Conservation (phyloP, 140 eudicot genomes). For the Bidens hawaiensis region DNA sequence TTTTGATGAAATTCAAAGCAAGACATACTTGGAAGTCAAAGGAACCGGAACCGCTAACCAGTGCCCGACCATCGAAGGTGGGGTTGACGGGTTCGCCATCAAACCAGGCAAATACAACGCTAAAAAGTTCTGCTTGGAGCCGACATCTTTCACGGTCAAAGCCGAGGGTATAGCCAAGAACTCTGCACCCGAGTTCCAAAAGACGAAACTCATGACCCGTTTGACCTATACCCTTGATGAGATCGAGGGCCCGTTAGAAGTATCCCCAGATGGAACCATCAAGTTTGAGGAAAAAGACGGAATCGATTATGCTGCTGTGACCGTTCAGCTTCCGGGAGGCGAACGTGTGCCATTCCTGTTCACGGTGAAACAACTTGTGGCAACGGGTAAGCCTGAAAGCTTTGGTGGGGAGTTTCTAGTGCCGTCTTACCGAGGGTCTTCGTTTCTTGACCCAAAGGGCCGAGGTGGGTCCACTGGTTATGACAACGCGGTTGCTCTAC, state of each 20-base stretch:
- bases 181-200: slow-evolving; percentile 84
- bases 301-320: slow-evolving; percentile 93
- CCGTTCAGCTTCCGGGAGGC: slow-evolving; percentile 97
- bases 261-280: slow-evolving; percentile 62
- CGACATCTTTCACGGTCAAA: slow-evolving; percentile 95
- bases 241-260: slow-evolving; percentile 92
- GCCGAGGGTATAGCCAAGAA: slow-evolving; percentile 84
- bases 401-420: slow-evolving; percentile 82
- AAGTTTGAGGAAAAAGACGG: slow-evolving; percentile 97
- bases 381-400: slow-evolving; percentile 79
- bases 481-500: slow-evolving; percentile 96
- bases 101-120: slow-evolving; percentile 81
- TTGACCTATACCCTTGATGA: slow-evolving; percentile 94
- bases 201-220: slow-evolving; percentile 96
- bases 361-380: slow-evolving; percentile 78
- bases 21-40: slow-evolving; percentile 88
- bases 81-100: slow-evolving; percentile 57
- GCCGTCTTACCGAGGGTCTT: slow-evolving; percentile 92
- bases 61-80: slow-evolving; percentile 89
- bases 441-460: slow-evolving; percentile 98
- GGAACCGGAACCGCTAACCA: slow-evolving; percentile 98
- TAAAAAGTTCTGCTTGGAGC: slow-evolving; percentile 89
- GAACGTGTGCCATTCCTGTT: slow-evolving; percentile 94
- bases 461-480: slow-evolving; percentile 97
- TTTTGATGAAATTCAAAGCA: slow-evolving; percentile 87